Conservation (phyloP, 164 flowering plant species). For the Brasenia schreberi region DNA sequence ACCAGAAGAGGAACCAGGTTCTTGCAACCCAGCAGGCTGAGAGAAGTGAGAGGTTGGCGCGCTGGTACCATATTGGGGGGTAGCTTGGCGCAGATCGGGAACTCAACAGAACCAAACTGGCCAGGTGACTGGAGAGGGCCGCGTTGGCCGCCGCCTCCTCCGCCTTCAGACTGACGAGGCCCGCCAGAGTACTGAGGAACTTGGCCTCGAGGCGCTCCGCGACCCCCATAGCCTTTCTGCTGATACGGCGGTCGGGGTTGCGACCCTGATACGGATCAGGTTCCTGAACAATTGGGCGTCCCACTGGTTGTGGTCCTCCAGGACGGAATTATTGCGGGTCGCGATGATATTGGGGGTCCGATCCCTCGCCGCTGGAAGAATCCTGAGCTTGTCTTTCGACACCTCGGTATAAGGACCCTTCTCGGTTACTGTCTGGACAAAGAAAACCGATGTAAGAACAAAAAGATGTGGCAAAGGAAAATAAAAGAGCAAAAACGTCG, state of each 20-base stretch:
- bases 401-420: not conserved
- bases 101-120: slow-evolving; percentile 23
- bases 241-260: not conserved
- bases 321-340: not conserved
- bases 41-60: slow-evolving; percentile 18
- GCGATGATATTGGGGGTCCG: not conserved
- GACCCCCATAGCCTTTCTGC: not conserved
- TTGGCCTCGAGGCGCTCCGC: not conserved
- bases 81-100: slow-evolving; percentile 94
- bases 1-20: slow-evolving; percentile 34
- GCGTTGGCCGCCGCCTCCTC: slow-evolving; percentile 3
- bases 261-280: not conserved
- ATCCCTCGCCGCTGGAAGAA: not conserved
- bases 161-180: slow-evolving; percentile 11
- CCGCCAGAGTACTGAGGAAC: not conserved
- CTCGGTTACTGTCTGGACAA: not conserved
- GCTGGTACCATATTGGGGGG: slow-evolving; percentile 13
- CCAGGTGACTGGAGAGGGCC: slow-evolving; percentile 21
- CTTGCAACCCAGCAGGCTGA: slow-evolving; percentile 14
- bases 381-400: not conserved
- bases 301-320: not conserved
- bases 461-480: not conserved
- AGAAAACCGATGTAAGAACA: not conserved
- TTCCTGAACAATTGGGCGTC: not conserved
- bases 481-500: not conserved